Evolutionary conservation across 2,329 filamentous ascomycete genomes (phyloP), one percentile per base, ranked within the genome.

Genomic region (Xylariaceae sp.): DNA sequence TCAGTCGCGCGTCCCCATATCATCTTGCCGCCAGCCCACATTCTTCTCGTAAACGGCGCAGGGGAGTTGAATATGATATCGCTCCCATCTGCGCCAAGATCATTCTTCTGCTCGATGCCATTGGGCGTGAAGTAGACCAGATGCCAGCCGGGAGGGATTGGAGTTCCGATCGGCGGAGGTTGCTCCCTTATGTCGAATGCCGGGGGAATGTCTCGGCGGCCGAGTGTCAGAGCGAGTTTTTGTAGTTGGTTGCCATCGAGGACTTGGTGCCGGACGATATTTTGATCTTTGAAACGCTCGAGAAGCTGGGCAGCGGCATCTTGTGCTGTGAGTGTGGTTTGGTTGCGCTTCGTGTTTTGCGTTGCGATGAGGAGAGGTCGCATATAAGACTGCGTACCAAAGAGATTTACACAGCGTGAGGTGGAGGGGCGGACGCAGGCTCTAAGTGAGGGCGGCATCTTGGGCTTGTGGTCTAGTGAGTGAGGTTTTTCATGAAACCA

Each of bases 1-100:
- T 12, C 38, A 50, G 5, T 47, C 52, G 10, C 44, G n/a, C 18
- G 3, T 44, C 56, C 61, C 81, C 82, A 85, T 13, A 66, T 63
- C 67, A 87, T 80, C 50, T 74, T 71, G 0, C 84, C 84, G 1
- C 83, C 84, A 0, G 84, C 84, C 84, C 84, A 87, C 84, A 87
- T 87, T 12, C 84, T 74, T 31, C 83, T 69, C 2, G 81, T 84
- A 51, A 86, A 87, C 0, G 83, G 83, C 3, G 69, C 55, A 0
- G 80, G 74, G 0, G 83, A 77, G 58, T 85, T 87, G 63, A 82
- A 86, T 0, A 77, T 78, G 1, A 63, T 69, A 66, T 87, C 84
- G 0, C 80, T 84, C 13, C 84, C 84, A 63, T 88, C 84, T 0
- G 64, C 55, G 0, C 82, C 83, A 0, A 87, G 73, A 6, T 80